These are phyloP conservation scores for Tagetes patula DNA, from an alignment of 129 eudicot genomes.

Conservation along the genomic window DNA sequence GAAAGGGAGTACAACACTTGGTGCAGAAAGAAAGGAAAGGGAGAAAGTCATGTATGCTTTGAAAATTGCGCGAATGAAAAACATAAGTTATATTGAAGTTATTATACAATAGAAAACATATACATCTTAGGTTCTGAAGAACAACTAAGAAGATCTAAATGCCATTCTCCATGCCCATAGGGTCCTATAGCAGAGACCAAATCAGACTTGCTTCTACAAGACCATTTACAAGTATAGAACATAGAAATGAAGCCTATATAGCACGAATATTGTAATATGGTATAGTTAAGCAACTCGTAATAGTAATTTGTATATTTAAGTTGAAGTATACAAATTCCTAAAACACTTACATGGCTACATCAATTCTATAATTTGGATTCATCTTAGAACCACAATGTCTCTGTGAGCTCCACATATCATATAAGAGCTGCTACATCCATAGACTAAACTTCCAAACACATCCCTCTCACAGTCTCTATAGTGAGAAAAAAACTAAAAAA, in stretches of 20 bases:
- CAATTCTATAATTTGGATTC: neutral
- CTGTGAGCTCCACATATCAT: neutral
- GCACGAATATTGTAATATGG: neutral
- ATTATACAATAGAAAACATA: slow-evolving; percentile 40
- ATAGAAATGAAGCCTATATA: neutral
- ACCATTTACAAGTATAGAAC: slow-evolving; percentile 13
- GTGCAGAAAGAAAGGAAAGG: neutral
- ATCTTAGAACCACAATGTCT: neutral
- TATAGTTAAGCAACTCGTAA: neutral
- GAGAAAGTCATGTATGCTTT: neutral
- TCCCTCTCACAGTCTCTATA: neutral
- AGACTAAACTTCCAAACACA: neutral
- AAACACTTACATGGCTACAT: neutral
- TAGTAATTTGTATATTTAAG: slow-evolving; percentile 1
- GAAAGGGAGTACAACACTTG: neutral
- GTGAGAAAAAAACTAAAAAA: too few species aligned
- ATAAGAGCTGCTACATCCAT: neutral
- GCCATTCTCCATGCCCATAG: slow-evolving; percentile 70
- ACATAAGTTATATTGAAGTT: neutral
- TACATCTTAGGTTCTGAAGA: slow-evolving; percentile 91
- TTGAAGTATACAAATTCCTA: neutral
- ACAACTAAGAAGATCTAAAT: slow-evolving; percentile 92
- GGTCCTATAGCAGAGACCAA: slow-evolving; percentile 57
- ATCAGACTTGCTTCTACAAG: slow-evolving; percentile 70
- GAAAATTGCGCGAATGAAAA: neutral